A percentile compares a stretch with the other conserved stretches of the same genome.
These are phyloP conservation scores for Candida corydali DNA, from an alignment of 805 yeast genomes.

Conservation along the genomic window DNA sequence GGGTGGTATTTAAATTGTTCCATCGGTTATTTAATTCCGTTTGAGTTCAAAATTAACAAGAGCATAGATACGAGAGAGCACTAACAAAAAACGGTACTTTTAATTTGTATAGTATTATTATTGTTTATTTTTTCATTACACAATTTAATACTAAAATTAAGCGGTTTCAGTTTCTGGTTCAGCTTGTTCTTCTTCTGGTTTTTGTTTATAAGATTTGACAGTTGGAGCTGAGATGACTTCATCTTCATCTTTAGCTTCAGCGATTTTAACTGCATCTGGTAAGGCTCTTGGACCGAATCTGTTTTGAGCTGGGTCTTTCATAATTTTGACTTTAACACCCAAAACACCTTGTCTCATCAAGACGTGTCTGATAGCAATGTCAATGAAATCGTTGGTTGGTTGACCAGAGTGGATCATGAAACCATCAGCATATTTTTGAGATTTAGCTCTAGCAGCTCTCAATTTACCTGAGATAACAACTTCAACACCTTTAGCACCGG, in stretches of 20 bases:
- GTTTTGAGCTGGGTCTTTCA: slow-evolving; percentile 95
- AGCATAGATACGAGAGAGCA: too few species aligned
- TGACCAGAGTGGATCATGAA: slow-evolving; percentile 99
- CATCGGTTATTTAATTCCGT: too few species aligned
- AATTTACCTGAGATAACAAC: slow-evolving; percentile 99
- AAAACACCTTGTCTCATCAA: slow-evolving; percentile 99
- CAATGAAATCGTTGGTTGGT: slow-evolving; percentile 98
- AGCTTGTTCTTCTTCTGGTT: slow-evolving; percentile 33
- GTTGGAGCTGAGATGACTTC: slow-evolving; percentile 73
- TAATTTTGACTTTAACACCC: slow-evolving; percentile 99
- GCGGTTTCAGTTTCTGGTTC: slow-evolving; percentile 33
- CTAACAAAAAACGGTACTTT: too few species aligned
- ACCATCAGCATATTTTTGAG: slow-evolving; percentile 99
- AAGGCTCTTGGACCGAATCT: slow-evolving; percentile 83
- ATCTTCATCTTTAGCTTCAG: slow-evolving; percentile 91
- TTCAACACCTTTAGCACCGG: slow-evolving; percentile 99
- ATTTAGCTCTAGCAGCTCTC: slow-evolving; percentile 99
- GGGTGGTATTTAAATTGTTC: neutral
- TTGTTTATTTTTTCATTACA: too few species aligned
- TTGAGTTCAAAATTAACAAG: too few species aligned
- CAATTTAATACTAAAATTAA: slow-evolving; percentile 10
- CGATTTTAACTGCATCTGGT: slow-evolving; percentile 91
- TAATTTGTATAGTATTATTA: too few species aligned
- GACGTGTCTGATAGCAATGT: slow-evolving; percentile 98
- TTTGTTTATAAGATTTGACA: slow-evolving; percentile 69